A percentile compares a stretch with the other conserved stretches of the same genome.
Evolutionary conservation across 2,329 filamentous ascomycete species (phyloP).

Genomic region (Aspergillus fumigatiaffinis): DNA sequence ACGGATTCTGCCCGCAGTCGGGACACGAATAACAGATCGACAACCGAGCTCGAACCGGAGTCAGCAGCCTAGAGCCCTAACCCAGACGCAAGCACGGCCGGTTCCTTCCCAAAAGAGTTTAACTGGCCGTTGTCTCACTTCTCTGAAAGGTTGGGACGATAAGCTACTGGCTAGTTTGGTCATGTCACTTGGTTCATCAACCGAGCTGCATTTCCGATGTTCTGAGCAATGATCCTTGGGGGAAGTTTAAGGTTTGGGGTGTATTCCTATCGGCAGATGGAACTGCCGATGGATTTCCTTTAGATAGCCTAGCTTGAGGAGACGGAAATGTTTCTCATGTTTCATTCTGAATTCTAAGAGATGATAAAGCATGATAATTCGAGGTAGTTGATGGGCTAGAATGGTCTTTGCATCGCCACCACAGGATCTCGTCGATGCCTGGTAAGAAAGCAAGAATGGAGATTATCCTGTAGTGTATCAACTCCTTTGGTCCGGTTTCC

Average conservation of each 20-base stretch:
- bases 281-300: not conserved
- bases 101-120: not conserved
- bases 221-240: not conserved
- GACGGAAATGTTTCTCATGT: not conserved
- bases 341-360: not conserved
- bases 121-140: not conserved
- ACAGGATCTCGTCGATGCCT: not conserved
- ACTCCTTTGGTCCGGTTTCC: no score
- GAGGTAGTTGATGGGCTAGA: no score
- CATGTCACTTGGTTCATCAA: not conserved
- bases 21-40: not conserved
- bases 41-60: not conserved
- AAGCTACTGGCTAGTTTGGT: no score
- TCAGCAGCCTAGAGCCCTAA: not conserved
- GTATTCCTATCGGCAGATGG: not conserved
- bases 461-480: no score
- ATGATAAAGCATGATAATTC: not conserved
- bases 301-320: no score
- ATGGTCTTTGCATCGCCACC: no score
- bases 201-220: not conserved
- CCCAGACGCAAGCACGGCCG: not conserved
- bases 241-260: not conserved
- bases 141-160: not conserved
- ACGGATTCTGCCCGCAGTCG: not conserved
- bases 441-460: no score